Evolutionary conservation across 1,284 basidiomycete genomes (phyloP), one percentile per base, ranked within the genome.

Genomic region (Ganoderma sp.): DNA sequence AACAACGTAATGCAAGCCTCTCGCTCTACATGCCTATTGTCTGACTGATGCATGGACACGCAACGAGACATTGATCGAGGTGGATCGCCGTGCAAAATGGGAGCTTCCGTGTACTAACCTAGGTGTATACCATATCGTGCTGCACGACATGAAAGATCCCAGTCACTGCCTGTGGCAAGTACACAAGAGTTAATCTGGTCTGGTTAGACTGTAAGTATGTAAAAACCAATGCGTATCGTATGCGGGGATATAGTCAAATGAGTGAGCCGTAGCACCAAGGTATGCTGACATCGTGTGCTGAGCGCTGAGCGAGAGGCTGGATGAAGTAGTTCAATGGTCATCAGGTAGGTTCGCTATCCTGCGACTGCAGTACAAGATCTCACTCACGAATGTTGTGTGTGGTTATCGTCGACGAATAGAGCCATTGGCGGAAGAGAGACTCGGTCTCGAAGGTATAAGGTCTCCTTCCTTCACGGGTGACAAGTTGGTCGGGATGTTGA

Each of bases 401-500:
- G n/a, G 9, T 48, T 32, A 62, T 34, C 65, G 68, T 56, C 72
- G 71, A 1, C 72, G 72, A 45, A 72, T 28, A 19, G 73, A 54
- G 63, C 73, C 73, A 2, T 74, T 42, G 0, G 61, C 63, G 10
- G 68, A 63, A 17, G 67, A 43, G 14, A 82, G 75, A 37, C 78
- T 79, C 17, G 83, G 83, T 66, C 87, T 81, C 34, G 79, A 79
- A 0, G 87, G 88, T 28, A 87, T 81, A 25, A 77, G 77, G 5
- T 84, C 82, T 1, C 82, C 80, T 56, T 85, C 84, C 71, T 88
- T 89, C 66, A 91, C 82, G 15, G 90, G 90, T 2, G 89, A 90
- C 34, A 91, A 79, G 43, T 80, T 79, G 0, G 85, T 88, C 17
- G 90, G 90, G 73, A 91, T 91, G 65, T 86, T 81, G 58, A 91